A percentile compares a stretch with the other conserved stretches of the same genome.
Evolutionary conservation across 2,329 filamentous ascomycete species (phyloP).

Genomic region (Fusarium sp.): DNA sequence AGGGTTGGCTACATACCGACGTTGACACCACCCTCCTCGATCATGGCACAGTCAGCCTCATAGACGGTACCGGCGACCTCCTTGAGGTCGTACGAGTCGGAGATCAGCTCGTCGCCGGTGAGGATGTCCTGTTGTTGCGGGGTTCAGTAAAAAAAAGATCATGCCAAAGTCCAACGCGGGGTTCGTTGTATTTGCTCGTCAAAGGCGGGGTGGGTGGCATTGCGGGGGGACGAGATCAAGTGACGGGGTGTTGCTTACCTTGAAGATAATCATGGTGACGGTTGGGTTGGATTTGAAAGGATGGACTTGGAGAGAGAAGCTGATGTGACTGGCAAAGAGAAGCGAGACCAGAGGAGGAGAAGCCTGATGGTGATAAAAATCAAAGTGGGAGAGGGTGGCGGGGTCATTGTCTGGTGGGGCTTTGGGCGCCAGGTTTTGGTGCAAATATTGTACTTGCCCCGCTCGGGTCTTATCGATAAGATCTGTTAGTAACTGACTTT

Average conservation of each 20-base stretch:
- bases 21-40: constrained; percentile 79
- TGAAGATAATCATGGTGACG: constrained; percentile 80
- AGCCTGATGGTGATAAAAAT: constrained; percentile 45
- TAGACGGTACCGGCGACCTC: constrained; percentile 83
- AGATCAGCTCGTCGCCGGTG: constrained; percentile 94
- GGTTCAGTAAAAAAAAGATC: constrained; percentile 44
- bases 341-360: constrained; percentile 33
- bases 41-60: constrained; percentile 93
- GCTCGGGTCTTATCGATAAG: not conserved
- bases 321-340: constrained; percentile 35
- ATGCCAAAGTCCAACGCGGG: constrained; percentile 38
- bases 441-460: not conserved
- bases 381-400: constrained; percentile 41
- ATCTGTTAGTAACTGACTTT: not conserved
- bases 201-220: constrained; percentile 1
- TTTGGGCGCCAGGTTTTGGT: constrained; percentile 2
- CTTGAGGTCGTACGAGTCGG: constrained; percentile 90
- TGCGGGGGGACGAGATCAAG: not conserved
- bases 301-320: constrained; percentile 29
- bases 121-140: constrained; percentile 78
- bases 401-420: constrained; percentile 38
- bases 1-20: constrained; percentile 69
- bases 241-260: constrained; percentile 58
- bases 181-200: not conserved
- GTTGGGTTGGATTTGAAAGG: constrained; percentile 43